These are phyloP conservation scores for Lactarius sp. DNA, from an alignment of 768 basidiomycete genomes.

Conservation along the genomic window DNA sequence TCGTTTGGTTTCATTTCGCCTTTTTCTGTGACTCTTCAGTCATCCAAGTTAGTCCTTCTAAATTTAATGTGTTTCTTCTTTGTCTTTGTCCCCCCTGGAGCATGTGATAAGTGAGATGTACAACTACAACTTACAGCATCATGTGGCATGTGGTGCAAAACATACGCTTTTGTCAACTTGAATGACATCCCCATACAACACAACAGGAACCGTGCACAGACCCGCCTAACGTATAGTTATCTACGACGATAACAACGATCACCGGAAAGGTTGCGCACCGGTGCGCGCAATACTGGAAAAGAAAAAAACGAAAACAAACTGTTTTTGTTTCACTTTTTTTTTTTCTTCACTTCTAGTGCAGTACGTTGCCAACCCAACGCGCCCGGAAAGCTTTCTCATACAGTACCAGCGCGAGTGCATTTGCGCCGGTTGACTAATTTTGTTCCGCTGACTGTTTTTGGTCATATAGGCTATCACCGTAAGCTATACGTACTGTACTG, in stretches of 20 bases:
- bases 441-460: neutral
- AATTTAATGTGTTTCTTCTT: neutral
- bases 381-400: neutral
- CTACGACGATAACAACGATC: neutral
- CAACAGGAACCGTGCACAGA: neutral
- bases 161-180: neutral
- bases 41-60: no score
- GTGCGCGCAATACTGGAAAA: neutral
- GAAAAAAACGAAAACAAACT: neutral
- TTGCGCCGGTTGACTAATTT: neutral
- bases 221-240: neutral
- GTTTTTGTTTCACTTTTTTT: neutral
- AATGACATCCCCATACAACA: neutral
- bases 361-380: neutral
- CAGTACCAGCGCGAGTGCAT: neutral
- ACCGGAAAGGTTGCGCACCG: neutral
- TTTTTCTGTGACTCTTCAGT: neutral
- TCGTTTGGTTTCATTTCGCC: neutral
- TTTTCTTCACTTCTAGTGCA: neutral
- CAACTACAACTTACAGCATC: neutral
- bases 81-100: neutral
- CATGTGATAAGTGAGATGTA: neutral
- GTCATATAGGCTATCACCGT: neutral
- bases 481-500: neutral
- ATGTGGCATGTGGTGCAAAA: neutral